Base-by-base conservation (phyloP, 768 basidiomycete species). In the Leccinum aurantiacum region DNA sequence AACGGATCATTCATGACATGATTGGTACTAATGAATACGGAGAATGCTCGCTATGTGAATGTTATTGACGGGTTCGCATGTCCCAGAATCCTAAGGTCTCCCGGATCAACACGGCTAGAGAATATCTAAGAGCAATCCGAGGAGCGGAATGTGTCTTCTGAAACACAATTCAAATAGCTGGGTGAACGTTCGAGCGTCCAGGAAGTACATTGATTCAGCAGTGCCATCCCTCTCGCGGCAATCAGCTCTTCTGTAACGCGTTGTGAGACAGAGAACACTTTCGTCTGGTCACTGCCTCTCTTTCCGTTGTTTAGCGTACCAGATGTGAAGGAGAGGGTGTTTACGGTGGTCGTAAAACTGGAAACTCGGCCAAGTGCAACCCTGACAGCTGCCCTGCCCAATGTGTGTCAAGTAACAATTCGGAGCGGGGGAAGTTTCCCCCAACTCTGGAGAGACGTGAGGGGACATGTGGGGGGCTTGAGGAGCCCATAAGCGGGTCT, bases 131-230 rank as follows among this genome's bases (percentile, higher is more conserved):
- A 41, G 25, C 22, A 24, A 13, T 52, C 53, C 33, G 41, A 67
- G 38, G 29, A 48, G 31, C 58, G 55, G 61, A 41, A 22, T 15
- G 19, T 41, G 47, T 60, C 53, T 6, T 56, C 25, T 50, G 63
- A 65, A 69, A 69, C 69, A 52, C 17, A 49, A 56, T 47, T 41
- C 44, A 25, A 53, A 52, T 50, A 10, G 33, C 27, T 15, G 25
- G 48, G 13, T 11, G 27, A 47, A 31, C 6, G 27, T 11, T 61
- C 27, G 22, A 41, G 25, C 54, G 27, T 19, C 15, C 44, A 41
- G 19, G 35, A 51, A 31, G 25, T n/a, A 2, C 24, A 19, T 25
- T 7, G 37, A 13, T 27, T 17, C 50, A 51, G 29, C 29, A 22
- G 10, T 4, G 38, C n/a, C 24, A 37, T 29, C 7, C 1, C 47